A percentile compares a stretch with the other conserved stretches of the same genome.
These are phyloP conservation scores for Gossypium sturtianum DNA, from an alignment of 345 rosid genomes.

Conservation along the genomic window DNA sequence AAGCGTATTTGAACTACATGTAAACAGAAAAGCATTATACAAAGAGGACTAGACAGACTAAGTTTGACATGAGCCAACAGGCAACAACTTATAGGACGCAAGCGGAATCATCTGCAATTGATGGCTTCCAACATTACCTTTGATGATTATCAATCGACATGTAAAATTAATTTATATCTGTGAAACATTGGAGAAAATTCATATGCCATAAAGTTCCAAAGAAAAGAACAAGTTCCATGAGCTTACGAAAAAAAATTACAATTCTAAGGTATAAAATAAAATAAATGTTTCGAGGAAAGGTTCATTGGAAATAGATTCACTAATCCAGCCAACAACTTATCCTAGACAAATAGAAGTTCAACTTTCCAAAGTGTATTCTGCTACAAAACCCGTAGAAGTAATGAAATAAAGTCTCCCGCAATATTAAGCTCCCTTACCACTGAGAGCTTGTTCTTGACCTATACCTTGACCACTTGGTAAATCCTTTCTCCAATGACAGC, in stretches of 20 bases:
- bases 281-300: not conserved
- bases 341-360: not conserved
- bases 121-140: not conserved
- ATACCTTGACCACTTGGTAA: not conserved
- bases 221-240: not conserved
- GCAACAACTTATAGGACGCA: not conserved
- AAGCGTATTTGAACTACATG: not conserved
- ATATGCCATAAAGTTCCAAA: not conserved
- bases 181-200: not conserved
- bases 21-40: not conserved
- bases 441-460: not conserved
- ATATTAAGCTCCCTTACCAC: not conserved
- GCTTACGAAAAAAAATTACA: not conserved
- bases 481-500: not conserved
- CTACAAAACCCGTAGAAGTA: not conserved
- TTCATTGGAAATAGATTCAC: not conserved
- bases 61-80: not conserved
- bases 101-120: not conserved
- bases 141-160: not conserved
- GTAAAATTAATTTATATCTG: not conserved
- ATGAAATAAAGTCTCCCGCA: not conserved
- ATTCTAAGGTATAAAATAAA: not conserved
- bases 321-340: not conserved
- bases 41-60: not conserved
- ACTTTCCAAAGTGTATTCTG: not conserved